These are phyloP conservation scores for Euphrasia arctica DNA, from an alignment of 305 asterid species.

Conservation along the genomic window DNA sequence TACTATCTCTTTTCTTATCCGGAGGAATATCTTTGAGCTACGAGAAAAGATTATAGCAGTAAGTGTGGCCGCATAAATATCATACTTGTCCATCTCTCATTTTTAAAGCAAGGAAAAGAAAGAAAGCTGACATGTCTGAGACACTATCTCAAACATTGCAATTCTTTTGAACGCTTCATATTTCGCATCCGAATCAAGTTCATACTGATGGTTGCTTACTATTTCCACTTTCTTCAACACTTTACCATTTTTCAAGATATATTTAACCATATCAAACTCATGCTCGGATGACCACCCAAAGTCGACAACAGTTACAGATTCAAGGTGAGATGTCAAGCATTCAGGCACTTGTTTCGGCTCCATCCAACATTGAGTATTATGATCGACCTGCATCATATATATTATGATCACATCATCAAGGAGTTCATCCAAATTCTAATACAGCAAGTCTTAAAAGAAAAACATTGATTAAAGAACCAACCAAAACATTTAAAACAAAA, in stretches of 20 bases:
- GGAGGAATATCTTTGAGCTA: too few relatives aligned
- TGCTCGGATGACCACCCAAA: neutral
- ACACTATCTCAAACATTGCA: neutral
- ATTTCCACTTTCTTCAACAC: constrained; percentile 9
- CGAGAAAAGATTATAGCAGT: neutral
- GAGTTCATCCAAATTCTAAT: too few relatives aligned
- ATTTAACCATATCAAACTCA: neutral
- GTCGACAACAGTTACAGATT: neutral
- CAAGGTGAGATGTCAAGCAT: constrained; percentile 1
- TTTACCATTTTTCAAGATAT: neutral
- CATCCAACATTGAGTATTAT: constrained; percentile 3
- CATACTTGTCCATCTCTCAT: too few relatives aligned
- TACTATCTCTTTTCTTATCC: too few relatives aligned
- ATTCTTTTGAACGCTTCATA: neutral
- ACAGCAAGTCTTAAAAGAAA: too few relatives aligned
- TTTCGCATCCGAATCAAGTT: too few relatives aligned
- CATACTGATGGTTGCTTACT: too few relatives aligned
- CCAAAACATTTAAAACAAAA: too few relatives aligned
- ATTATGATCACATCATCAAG: too few relatives aligned
- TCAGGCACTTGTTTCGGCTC: constrained; percentile 11
- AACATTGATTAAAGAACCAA: too few relatives aligned
- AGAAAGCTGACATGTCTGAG: neutral
- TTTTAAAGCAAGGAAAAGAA: neutral
- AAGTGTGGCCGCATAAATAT: too few relatives aligned
- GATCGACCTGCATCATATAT: too few relatives aligned